Evolutionary conservation across 1,284 basidiomycete species (phyloP).

Genomic region (Cutaneotrichosporon cutaneum): DNA sequence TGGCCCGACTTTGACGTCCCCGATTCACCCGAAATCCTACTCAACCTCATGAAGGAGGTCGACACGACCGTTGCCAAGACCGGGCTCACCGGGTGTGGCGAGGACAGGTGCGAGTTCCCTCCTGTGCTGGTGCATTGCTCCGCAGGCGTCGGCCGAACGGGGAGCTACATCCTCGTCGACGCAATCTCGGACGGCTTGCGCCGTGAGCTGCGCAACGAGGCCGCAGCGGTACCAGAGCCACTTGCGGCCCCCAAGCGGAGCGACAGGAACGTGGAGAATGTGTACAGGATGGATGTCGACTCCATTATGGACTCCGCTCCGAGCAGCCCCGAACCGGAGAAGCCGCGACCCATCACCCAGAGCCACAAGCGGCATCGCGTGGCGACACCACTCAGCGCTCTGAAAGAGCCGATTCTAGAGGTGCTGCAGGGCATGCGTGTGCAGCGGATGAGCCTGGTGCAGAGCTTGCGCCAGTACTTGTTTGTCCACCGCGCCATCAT

Average conservation of each 20-base stretch:
- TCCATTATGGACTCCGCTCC: not conserved
- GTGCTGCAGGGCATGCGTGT: slow-evolving; percentile 84
- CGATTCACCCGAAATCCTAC: slow-evolving; percentile 68
- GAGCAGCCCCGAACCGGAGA: slow-evolving; percentile 1
- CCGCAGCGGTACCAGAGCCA: not conserved
- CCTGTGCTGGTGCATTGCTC: slow-evolving; percentile 59
- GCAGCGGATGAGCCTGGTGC: slow-evolving; percentile 87
- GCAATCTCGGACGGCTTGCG: slow-evolving; percentile 75
- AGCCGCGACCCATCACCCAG: slow-evolving; percentile 25
- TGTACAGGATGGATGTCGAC: slow-evolving; percentile 5
- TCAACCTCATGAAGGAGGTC: slow-evolving; percentile 66
- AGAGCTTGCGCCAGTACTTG: slow-evolving; percentile 82
- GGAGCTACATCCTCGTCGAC: slow-evolving; percentile 85
- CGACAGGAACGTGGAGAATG: not conserved
- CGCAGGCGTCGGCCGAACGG: slow-evolving; percentile 87
- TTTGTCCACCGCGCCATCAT: slow-evolving; percentile 84
- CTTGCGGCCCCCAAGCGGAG: not conserved
- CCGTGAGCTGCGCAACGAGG: slow-evolving; percentile 55
- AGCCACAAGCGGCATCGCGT: slow-evolving; percentile 54
- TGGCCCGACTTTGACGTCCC: slow-evolving; percentile 97
- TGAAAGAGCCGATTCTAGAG: slow-evolving; percentile 70
- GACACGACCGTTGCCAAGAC: slow-evolving; percentile 61
- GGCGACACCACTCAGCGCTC: slow-evolving; percentile 59
- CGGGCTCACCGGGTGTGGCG: slow-evolving; percentile 41
- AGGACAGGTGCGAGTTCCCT: slow-evolving; percentile 35